Base-by-base conservation (phyloP, 75 land plant genomes). In the Pinus taeda region DNA sequence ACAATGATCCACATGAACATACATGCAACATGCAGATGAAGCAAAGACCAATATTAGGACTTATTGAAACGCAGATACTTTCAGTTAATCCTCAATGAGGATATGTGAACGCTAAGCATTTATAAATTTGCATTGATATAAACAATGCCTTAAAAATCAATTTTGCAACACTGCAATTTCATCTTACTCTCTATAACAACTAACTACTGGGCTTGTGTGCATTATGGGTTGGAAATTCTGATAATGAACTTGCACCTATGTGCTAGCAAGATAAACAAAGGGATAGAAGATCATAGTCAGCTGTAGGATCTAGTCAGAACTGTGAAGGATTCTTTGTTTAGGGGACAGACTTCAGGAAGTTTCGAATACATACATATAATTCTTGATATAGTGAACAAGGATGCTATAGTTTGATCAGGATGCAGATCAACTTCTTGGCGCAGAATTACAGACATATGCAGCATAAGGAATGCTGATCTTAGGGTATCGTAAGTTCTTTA, bases 61-160 rank as follows among this genome's bases (percentile, higher is more conserved):
- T 78, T 26, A 72, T 18, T 55, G 20, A 78, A 30, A 7, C 5
- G 2, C 56, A 42, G 13, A 77, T 77, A 36, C 36, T 15, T 14
- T 24, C 70, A 65, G 39, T 37, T 65, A 65, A 30, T 73, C 53
- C 6, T 26, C 59, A 14, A 73, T 73, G 58, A 56, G 59, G 64
- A n/a, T 73, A 7, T 53, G 75, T 33, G 75, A 29, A 53, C 21
- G 39, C 39, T 65, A 36, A 36, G 6, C 45, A 15, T 15, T 64
- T 15, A 64, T 64, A 26, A 33, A 15, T 64, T 65, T 30, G 15
- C 29, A 62, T 26, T 15, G 6, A 65, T 4, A 65, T 37, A 65
- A 36, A 33, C n/a, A 15, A 65, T 37, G 18, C 37, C 42, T 65
- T 18, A 65, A 65, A 65, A 0, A 17, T 33, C 70, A 33, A 65